Evolutionary conservation across 495 filamentous ascomycete genomes (phyloP), one percentile per base, ranked within the genome.

Genomic region (Patellaria atrata): DNA sequence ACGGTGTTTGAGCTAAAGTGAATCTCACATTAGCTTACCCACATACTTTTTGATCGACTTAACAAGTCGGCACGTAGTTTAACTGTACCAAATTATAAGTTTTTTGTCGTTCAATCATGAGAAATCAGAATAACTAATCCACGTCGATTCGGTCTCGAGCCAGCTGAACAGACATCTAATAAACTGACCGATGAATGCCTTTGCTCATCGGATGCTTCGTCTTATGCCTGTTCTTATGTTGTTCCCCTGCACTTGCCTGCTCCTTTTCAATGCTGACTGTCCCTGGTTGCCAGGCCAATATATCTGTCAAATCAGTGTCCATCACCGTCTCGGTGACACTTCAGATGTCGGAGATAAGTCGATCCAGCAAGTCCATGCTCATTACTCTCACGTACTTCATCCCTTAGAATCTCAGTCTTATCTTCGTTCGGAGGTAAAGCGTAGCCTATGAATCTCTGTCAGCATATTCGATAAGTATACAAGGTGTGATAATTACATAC

Each of bases 351-450:
- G 59, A 49, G 18, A 79, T 66, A 10, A 75, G 50, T 0, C 64
- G 58, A 44, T 82, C 77, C 1, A 83, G 53, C 21, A 82, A 52
- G 47, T 82, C 77, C 18, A 79, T 54, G 22, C 63, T 71, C 71
- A 83, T 75, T 44, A 58, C 69, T n/a, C 59, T 81, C 75, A 12
- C 79, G 61, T 7, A 83, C 58, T 1, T 81, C 78, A 7, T 82
- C 65, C 3, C 79, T 59, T 38, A 82, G 48, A 41, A 82, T 82
- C 52, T 82, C 78, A 2, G 63, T 78, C 17, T 64, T 58, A 3
- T 72, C 62, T 45, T 70, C 68, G 19, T 59, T 63, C 3, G 77
- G 77, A 12, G 79, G 77, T 5, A 82, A 58, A 3, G 74, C 67
- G 47, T 82, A 82, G 58, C 79, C 58, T 65, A 35, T 32, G 16